Conservation (phyloP, 2,329 filamentous ascomycete species). For the Dactylellina leptospora region DNA sequence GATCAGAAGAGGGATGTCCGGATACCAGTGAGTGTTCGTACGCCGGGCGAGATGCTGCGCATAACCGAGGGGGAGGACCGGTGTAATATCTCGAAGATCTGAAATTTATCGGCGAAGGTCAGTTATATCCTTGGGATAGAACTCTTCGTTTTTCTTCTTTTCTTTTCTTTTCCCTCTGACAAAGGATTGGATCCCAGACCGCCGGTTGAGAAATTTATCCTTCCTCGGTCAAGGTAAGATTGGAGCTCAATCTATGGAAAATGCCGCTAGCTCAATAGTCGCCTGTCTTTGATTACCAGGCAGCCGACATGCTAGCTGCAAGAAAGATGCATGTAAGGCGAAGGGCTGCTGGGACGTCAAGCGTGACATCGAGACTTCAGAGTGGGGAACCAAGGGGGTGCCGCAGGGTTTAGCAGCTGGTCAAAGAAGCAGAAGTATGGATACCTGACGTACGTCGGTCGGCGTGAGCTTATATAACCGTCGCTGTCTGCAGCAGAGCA, state of each 20-base stretch:
- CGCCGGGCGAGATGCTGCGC: conserved; percentile 24
- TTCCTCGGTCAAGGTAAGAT: conserved; percentile 32
- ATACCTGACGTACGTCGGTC: conserved; percentile 17
- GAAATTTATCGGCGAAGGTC: conserved; percentile 50
- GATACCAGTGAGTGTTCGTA: conserved; percentile 1
- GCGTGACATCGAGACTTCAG: conserved; percentile 13
- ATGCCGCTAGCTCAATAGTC: conserved; percentile 42
- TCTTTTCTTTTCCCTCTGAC: conserved; percentile 10
- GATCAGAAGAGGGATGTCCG: conserved; percentile 14
- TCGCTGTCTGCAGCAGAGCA: neutral
- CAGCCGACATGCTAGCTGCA: conserved; percentile 48
- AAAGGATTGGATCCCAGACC: conserved; percentile 26
- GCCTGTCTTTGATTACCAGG: conserved; percentile 49
- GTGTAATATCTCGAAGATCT: conserved; percentile 37
- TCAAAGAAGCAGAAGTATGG: conserved; percentile 9
- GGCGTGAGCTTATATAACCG: neutral
- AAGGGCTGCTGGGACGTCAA: conserved; percentile 29
- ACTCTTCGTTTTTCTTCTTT: conserved; percentile 5
- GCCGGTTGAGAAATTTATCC: conserved; percentile 49
- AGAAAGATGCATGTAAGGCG: conserved; percentile 42
- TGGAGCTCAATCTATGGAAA: conserved; percentile 41
- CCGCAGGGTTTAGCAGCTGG: conserved; percentile 9
- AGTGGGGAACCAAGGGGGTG: neutral
- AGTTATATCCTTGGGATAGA: conserved; percentile 14
- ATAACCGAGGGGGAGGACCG: conserved; percentile 39